These are phyloP conservation scores for Penicillium nordicum DNA, from an alignment of 2,329 filamentous ascomycete species.

Conservation along the genomic window DNA sequence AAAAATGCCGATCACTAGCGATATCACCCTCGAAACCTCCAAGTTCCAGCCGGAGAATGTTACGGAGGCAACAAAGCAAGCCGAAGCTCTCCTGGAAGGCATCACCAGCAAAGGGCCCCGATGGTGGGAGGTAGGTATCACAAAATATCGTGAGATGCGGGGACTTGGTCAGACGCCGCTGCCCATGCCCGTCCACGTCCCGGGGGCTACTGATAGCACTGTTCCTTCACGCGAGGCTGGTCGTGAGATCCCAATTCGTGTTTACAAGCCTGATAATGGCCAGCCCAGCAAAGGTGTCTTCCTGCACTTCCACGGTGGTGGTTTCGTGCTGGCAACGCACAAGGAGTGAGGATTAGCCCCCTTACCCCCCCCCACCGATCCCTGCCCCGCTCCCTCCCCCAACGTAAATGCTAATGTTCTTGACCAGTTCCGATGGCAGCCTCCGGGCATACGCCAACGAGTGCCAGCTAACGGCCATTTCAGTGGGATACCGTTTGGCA, in stretches of 20 bases:
- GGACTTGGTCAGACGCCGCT: conserved; percentile 53
- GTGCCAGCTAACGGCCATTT: conserved; percentile 50
- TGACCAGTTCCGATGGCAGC: conserved; percentile 43
- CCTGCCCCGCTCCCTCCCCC: background rate
- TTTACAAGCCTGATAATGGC: conserved; percentile 50
- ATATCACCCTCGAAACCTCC: background rate
- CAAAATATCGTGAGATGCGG: conserved; percentile 54
- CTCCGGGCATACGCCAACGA: conserved; percentile 51
- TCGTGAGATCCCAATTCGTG: conserved; percentile 51
- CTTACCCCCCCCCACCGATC: too few relatives aligned
- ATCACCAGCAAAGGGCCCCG: conserved; percentile 44
- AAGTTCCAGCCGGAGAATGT: background rate
- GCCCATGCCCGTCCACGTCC: conserved; percentile 47
- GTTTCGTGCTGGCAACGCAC: conserved; percentile 37
- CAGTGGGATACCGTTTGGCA: conserved; percentile 58
- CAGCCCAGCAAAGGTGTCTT: conserved; percentile 45
- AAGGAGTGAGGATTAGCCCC: background rate
- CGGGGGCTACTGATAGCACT: conserved; percentile 45
- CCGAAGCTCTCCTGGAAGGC: conserved; percentile 12
- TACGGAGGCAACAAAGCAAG: background rate
- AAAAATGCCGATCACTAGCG: background rate
- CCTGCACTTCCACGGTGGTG: conserved; percentile 56
- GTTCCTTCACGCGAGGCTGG: conserved; percentile 53
- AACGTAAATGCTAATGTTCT: background rate
- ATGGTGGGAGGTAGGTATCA: conserved; percentile 56